Evolutionary conservation across 768 basidiomycete genomes (phyloP).

Genomic region (Suillus tomentosus): DNA sequence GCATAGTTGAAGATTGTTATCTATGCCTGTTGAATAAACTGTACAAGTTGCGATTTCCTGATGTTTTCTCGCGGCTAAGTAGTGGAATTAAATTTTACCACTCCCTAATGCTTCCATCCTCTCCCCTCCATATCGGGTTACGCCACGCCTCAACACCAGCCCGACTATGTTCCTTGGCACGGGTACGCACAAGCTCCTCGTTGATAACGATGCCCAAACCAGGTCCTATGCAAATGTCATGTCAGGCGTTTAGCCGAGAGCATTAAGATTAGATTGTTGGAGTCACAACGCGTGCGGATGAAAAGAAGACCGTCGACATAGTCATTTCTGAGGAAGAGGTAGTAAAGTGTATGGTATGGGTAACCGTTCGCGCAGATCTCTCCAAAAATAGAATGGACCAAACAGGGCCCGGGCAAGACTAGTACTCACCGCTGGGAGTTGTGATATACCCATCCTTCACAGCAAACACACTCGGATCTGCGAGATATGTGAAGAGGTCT

Average conservation of each 20-base stretch:
- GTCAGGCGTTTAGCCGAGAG: not conserved
- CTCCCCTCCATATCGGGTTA: constrained; percentile 53
- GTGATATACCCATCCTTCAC: constrained; percentile 54
- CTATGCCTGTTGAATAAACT: not conserved
- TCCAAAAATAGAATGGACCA: not conserved
- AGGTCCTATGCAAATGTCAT: constrained; percentile 38
- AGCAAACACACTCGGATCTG: constrained; percentile 51
- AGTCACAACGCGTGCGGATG: not conserved
- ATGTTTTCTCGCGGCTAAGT: not conserved
- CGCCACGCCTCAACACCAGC: constrained; percentile 24
- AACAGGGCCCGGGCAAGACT: constrained; percentile 11
- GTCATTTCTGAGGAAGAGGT: not conserved
- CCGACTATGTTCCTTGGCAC: constrained; percentile 17
- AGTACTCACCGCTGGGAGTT: constrained; percentile 38
- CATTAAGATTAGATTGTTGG: not conserved
- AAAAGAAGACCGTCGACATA: not conserved
- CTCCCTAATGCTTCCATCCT: constrained; percentile 54
- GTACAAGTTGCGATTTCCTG: not conserved
- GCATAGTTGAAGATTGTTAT: not conserved
- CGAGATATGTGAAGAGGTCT: constrained; percentile 64
- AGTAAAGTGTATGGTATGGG: not conserved
- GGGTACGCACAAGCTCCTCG: constrained; percentile 50
- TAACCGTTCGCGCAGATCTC: not conserved
- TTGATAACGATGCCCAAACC: constrained; percentile 67
- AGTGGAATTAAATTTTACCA: constrained; percentile 40